These are phyloP conservation scores for Saccharomycopsis sp. DNA, from an alignment of 805 yeast genomes.

Conservation along the genomic window DNA sequence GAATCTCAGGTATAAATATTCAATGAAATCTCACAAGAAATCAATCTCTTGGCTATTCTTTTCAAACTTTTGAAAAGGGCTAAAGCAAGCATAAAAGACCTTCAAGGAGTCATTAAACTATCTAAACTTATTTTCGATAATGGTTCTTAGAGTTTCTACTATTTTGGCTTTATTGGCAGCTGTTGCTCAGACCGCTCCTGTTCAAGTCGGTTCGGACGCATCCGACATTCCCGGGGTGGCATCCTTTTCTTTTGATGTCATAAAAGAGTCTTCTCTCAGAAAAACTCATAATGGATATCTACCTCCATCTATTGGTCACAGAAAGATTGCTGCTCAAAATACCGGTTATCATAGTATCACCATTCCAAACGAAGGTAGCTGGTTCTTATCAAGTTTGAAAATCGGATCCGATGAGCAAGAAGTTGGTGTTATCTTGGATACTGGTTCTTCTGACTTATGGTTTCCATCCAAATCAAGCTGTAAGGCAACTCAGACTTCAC, in stretches of 20 bases:
- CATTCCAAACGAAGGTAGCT: slow-evolving; percentile 16
- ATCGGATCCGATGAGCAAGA: slow-evolving; percentile 26
- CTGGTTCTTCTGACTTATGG: slow-evolving; percentile 27
- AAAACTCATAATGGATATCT: slow-evolving; percentile 1
- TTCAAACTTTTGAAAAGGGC: too few species aligned
- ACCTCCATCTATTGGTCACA: slow-evolving; percentile 9
- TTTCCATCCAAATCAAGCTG: slow-evolving; percentile 15
- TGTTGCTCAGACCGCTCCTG: slow-evolving; percentile 10
- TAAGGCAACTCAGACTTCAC: slow-evolving; percentile 5
- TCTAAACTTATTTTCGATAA: neutral
- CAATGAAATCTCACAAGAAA: neutral
- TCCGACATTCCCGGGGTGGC: slow-evolving; percentile 1
- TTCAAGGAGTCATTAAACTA: too few species aligned
- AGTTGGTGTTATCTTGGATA: slow-evolving; percentile 25
- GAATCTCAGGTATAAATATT: neutral
- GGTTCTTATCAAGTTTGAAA: slow-evolving; percentile 15
- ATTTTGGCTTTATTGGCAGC: neutral
- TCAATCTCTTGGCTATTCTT: neutral
- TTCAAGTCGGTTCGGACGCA: neutral
- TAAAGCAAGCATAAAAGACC: too few species aligned
- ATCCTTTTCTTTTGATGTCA: slow-evolving; percentile 11
- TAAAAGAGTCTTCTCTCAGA: slow-evolving; percentile 6
- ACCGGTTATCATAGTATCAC: slow-evolving; percentile 10
- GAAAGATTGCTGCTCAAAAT: neutral
- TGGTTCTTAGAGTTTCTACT: neutral